Evolutionary conservation across 768 basidiomycete genomes (phyloP), one percentile per base, ranked within the genome.

Genomic region (Infundibulicybe gibba): DNA sequence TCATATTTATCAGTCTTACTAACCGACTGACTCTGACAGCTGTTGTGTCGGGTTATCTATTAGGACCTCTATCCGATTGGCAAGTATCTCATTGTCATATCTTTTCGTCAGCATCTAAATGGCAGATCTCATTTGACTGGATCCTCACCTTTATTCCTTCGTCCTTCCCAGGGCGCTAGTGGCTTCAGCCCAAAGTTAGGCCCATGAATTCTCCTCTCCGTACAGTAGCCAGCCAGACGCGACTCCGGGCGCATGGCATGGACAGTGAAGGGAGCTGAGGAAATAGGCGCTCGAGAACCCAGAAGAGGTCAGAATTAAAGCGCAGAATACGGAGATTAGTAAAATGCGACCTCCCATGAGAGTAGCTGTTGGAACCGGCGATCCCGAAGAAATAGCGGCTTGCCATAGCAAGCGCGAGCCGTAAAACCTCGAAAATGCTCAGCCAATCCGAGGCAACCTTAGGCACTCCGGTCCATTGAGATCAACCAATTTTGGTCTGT

Each of bases 151-250:
- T 90, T 89, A 92, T 47, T 81, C 77, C 52, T 72, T 68, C 80
- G 91, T 83, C 60, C 89, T 85, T 37, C 88, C 90, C 63, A 90
- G 89, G 12, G 89, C 76, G 6, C 90, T 90, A 6, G n/a, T n/a
- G n/a, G 89, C 77, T 51, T 76, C 80, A n/a, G n/a, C n/a, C n/a
- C n/a, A n/a, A n/a, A n/a, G n/a, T 52, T 79, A 81, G 19, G 90
- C 90, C 49, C 75, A 71, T 0, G 64, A 65, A 6, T 75, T 80
- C 62, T 0, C 87, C 89, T 43, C 73, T 75, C 45, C 82, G n/a
- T n/a, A n/a, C n/a, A n/a, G 67, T 31, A 91, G 63, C 87, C 89
- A 91, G n/a, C 31, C 79, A 78, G 14, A 88, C 74, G n/a, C n/a
- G n/a, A 53, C 89, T 86, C 48, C 86, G 70, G 12, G 75, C 70